Evolutionary conservation across 1,139 yeast genomes (phyloP).

Genomic region (Candida glucosophila): DNA sequence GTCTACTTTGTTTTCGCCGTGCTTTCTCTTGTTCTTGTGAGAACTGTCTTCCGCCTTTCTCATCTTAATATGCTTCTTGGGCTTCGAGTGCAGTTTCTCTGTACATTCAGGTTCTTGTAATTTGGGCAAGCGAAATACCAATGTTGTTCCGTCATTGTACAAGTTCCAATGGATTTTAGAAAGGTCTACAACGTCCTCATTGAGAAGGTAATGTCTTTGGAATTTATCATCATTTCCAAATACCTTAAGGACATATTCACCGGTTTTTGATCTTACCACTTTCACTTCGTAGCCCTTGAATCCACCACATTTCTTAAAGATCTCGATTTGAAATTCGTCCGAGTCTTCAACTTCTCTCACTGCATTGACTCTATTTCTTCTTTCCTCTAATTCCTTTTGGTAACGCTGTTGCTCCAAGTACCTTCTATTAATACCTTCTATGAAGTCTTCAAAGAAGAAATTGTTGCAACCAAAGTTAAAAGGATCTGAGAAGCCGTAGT

Average conservation of each 20-base stretch:
- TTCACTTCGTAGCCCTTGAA: constrained; percentile 32
- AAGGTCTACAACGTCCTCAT: constrained; percentile 24
- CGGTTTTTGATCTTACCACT: constrained; percentile 18
- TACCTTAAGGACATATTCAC: constrained; percentile 18
- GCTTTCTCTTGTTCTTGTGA: constrained; percentile 1
- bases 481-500: too few species aligned
- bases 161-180: constrained; percentile 30
- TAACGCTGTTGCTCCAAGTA: background rate
- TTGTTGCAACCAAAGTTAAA: too few species aligned
- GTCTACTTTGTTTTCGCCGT: background rate
- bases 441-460: too few species aligned
- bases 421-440: too few species aligned
- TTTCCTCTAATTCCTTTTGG: constrained; percentile 13
- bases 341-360: constrained; percentile 15
- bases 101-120: constrained; percentile 27
- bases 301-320: constrained; percentile 26
- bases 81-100: constrained; percentile 1
- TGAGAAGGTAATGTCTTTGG: constrained; percentile 24
- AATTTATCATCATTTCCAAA: constrained; percentile 26
- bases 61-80: constrained; percentile 1
- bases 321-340: constrained; percentile 24
- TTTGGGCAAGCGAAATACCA: constrained; percentile 36
- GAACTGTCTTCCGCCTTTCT: constrained; percentile 1
- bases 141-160: constrained; percentile 21
- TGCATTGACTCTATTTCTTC: constrained; percentile 20